Base-by-base conservation (phyloP, 768 basidiomycete genomes). In the Mycena polygramma region DNA sequence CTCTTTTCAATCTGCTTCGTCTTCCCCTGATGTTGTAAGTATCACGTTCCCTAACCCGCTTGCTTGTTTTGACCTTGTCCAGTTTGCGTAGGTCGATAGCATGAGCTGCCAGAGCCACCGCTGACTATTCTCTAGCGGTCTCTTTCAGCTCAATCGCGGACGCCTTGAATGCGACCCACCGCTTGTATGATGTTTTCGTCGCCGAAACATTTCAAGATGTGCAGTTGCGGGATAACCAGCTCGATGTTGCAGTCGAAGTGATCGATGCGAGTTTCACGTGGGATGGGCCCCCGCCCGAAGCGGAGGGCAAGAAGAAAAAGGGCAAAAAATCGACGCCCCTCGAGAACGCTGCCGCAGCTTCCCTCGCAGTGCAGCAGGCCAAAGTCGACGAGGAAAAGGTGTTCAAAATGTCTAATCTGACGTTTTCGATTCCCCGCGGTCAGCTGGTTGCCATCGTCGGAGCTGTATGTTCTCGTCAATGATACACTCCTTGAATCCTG, bases 401-500 rank as follows among this genome's bases (percentile, higher is more conserved):
- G 2, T 96, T 96, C 83, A 87, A 88, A 74, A 77, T 98, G 59
- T 81, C 81, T 13, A 84, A 92, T 68, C 79, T 97, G 70, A 85
- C 88, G 68, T 75, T 98, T 69, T 80, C 81, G 17, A 89, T 98
- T 58, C 92, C 94, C 1, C 83, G 89, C 0, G 95, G 95, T 0
- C 86, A 93, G 75, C 85, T 97, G 11, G 89, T 92, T 9, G 96
- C 95, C 0, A 89, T 98, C 49, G 95, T 96, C 36, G 96, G 94
- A 4, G 86, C 92, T 3, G 94, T 73, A 63, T 49, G 68, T 45
- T 45, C 6, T 30, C 15, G 39, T 43, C 20, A 0, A 22, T 48
- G 22, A 24, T 30, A 51, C 26, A 26, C 14, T 51, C n/a, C 24
- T 0, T 62, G 22, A 48, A 37, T 51, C 10, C n/a, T 35, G 22